Evolutionary conservation across 2,329 filamentous ascomycete genomes (phyloP).

Genomic region (Juglanconis oblonga): DNA sequence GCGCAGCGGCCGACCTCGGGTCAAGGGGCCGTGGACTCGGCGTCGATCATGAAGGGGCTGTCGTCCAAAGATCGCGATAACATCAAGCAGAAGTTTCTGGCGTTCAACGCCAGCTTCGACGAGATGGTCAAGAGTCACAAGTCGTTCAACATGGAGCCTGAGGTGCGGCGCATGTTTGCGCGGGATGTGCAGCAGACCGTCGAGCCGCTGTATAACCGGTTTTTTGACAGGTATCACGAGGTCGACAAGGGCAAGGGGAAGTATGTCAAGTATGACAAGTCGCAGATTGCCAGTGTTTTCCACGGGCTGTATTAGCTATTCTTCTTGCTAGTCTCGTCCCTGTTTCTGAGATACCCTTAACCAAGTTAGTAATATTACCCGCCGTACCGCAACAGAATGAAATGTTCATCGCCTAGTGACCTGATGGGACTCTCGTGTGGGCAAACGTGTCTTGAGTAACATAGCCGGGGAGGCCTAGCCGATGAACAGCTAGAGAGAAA

Average conservation of each 20-base stretch:
- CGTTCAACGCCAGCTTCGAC: constrained; percentile 88
- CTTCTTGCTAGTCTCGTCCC: background rate
- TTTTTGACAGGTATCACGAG: constrained; percentile 97
- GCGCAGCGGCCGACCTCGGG: constrained; percentile 67
- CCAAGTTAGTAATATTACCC: background rate
- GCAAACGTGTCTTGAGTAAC: background rate
- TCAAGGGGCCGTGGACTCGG: constrained; percentile 69
- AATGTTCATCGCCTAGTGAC: background rate
- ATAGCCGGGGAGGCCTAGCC: background rate
- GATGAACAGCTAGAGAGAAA: too few species aligned
- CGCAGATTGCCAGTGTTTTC: constrained; percentile 67
- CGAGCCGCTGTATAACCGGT: constrained; percentile 89
- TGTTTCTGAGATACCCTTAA: background rate
- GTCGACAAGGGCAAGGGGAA: constrained; percentile 97
- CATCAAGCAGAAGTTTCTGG: constrained; percentile 93
- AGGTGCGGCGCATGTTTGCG: constrained; percentile 76
- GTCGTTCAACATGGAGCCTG: constrained; percentile 81
- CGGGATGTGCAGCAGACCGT: constrained; percentile 88
- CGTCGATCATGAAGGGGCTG: constrained; percentile 77
- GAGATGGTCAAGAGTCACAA: constrained; percentile 83
- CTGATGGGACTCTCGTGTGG: background rate
- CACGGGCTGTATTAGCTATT: constrained; percentile 43
- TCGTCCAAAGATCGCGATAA: constrained; percentile 90
- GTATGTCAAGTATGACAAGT: constrained; percentile 96
- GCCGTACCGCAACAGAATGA: background rate